Base-by-base conservation (phyloP, 441 rosid genomes). In the Geranium incanum region DNA sequence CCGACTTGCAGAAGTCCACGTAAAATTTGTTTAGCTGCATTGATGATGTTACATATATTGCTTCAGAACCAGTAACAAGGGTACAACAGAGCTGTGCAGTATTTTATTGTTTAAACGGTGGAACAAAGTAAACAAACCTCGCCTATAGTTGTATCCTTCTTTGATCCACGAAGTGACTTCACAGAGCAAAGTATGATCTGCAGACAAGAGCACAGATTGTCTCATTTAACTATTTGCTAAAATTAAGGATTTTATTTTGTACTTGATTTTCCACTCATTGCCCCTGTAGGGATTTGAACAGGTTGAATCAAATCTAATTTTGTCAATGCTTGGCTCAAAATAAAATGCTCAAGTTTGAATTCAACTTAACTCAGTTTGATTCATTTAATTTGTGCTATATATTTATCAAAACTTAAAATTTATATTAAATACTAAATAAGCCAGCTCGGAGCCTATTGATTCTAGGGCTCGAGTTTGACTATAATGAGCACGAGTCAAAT, bases 161-260 rank as follows among this genome's bases (percentile, higher is more conserved):
- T 92, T 76, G 88, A 83, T 63, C 97, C 87, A 0, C 91, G 91
- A 74, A 92, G 88, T 66, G 79, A 85, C 81, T 83, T 90, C 79
- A 86, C 94, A 69, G 94, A 86, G 78, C 97, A 92, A 36, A 90
- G 85, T 76, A 88, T 84, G 28, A 94, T 85, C 97, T 92, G 90
- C 74, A 75, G 39, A 38, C 71, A 50, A 55, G 33, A 52, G 39
- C 62, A 13, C 5, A 50, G 57, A 48, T 12, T 48, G 50, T 43
- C 9, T 43, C 12, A 43, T 43, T 43, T 43, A 9, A 43, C 50
- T 43, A 39, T 39, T 39, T 39, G 43, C 43, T 39, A 39, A 39
- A 7, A 4, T 39, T 39, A 39, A 39, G 8, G 8, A 39, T 4
- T 39, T 0, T 39, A 39, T 5, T 39, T 39, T 39, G 43, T 0